phyloP scores from a whole-genome alignment of 768 basidiomycete genomes.

The Panaeolus cyanescens region DNA sequence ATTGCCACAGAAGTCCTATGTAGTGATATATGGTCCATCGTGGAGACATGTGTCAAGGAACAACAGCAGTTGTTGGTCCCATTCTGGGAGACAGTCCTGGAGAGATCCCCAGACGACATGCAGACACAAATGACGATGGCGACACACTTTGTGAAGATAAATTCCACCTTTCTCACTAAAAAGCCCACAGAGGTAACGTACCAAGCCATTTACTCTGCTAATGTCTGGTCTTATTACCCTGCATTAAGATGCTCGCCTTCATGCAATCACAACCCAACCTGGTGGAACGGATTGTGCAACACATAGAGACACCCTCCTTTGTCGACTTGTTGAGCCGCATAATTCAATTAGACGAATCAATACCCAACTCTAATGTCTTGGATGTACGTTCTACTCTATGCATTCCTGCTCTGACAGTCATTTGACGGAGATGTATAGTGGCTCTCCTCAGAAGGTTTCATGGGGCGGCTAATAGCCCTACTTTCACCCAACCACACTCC shows the following conservation, averaged over 20 bases:
- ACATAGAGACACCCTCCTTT: constrained; percentile 88
- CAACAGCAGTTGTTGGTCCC: constrained; percentile 73
- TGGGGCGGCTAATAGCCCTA: constrained; percentile 77
- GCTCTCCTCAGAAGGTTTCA: constrained; percentile 83
- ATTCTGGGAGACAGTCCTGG: constrained; percentile 91
- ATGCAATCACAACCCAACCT: constrained; percentile 82
- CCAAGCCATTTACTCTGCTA: constrained; percentile 24
- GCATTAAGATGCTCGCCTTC: constrained; percentile 84
- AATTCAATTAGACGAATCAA: constrained; percentile 85
- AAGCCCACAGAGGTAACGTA: constrained; percentile 82
- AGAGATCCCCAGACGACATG: constrained; percentile 82
- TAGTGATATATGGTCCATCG: constrained; percentile 94
- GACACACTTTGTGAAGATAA: constrained; percentile 94
- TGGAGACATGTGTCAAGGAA: constrained; percentile 82
- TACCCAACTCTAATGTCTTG: constrained; percentile 79
- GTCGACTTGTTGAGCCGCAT: constrained; percentile 91
- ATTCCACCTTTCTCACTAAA: constrained; percentile 84
- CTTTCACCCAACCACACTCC: constrained; percentile 77
- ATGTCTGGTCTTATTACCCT: constrained; percentile 24
- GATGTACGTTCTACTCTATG: constrained; percentile 62
- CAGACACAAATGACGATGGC: constrained; percentile 86
- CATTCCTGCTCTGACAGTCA: constrained; percentile 15
- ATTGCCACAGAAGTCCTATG: constrained; percentile 94
- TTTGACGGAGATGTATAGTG: constrained; percentile 52
- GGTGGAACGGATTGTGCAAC: constrained; percentile 78